Base-by-base conservation (phyloP, 2,329 filamentous ascomycete genomes). In the Monosporascus sp. region DNA sequence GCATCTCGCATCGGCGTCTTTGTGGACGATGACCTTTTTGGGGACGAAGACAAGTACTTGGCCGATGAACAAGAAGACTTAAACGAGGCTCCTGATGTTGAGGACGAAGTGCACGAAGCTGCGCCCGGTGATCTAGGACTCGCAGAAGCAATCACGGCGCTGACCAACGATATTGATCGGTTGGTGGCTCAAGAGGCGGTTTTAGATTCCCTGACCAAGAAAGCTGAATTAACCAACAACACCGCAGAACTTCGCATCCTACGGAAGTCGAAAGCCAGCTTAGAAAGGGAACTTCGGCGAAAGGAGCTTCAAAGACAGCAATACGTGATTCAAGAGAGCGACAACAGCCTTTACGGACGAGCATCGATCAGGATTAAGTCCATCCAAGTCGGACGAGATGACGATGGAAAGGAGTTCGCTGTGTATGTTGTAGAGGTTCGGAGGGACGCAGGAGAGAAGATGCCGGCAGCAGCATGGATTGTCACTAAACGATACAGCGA, bases 281-380 rank as follows among this genome's bases (percentile, higher is more conserved):
- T 99, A 53, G 89, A 96, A 65, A 82, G 94, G 60, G 94, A 99
- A 70, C 91, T 97, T 52, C 84, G 91, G 53, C 85, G 92, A 36
- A 99, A 97, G 68, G 93, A 97, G 71, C 82, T 99, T 65, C 94
- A 99, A 69, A 83, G 92, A 50, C 94, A 96, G 70, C 95, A 99
- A 68, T 99, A 99, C 63, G 90, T 96, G 46, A 85, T 97, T 7
- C 94, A 99, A 71, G 94, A 99, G 71, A 97, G 91, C 66, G 95
- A 99, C 69, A 99, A 96, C 70, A 96, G 91, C 69, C 78, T 99
- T 24, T 97, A 96, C 65, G 94, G 94, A 2, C 88, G 93, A 19
- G 93, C 94, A 2, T 90, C 85, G 0, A 85, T 97, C 63, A 88
- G 83, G 62, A 97, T 99, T 67, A 94, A 94, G 66, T 90, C 90